Evolutionary conservation across 805 yeast genomes (phyloP).

Genomic region (Grigorovia humatica): DNA sequence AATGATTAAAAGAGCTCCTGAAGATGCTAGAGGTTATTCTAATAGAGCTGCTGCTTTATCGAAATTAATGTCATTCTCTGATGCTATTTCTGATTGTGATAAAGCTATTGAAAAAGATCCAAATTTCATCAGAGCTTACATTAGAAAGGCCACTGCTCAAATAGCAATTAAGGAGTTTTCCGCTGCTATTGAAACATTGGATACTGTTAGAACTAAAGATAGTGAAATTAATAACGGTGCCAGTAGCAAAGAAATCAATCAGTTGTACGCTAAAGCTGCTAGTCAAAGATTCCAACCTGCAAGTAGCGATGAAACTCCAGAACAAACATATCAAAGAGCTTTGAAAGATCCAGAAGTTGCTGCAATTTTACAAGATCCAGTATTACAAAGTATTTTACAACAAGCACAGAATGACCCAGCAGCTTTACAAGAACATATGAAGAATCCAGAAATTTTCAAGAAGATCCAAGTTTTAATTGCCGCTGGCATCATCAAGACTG

Average conservation of each 20-base stretch:
- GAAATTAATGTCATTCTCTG: slow-evolving; percentile 94
- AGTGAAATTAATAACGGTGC: slow-evolving; percentile 49
- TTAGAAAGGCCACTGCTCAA: slow-evolving; percentile 92
- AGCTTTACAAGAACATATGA: slow-evolving; percentile 95
- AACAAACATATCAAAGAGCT: slow-evolving; percentile 85
- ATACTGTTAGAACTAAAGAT: slow-evolving; percentile 69
- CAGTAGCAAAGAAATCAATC: slow-evolving; percentile 67
- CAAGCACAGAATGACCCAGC: slow-evolving; percentile 96
- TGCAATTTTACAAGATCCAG: slow-evolving; percentile 82
- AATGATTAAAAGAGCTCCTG: slow-evolving; percentile 95
- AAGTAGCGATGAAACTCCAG: slow-evolving; percentile 79
- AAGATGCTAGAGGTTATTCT: slow-evolving; percentile 91
- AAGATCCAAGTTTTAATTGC: slow-evolving; percentile 86
- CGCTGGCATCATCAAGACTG: slow-evolving; percentile 92
- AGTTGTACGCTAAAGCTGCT: slow-evolving; percentile 65
- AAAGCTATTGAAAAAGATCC: slow-evolving; percentile 84
- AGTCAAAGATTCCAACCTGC: slow-evolving; percentile 69
- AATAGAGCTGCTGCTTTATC: slow-evolving; percentile 97
- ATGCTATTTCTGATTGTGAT: slow-evolving; percentile 88
- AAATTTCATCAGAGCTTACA: slow-evolving; percentile 82
- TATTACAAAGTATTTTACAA: slow-evolving; percentile 87
- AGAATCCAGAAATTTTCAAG: slow-evolving; percentile 82
- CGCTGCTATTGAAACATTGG: slow-evolving; percentile 71
- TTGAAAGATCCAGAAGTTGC: slow-evolving; percentile 91
- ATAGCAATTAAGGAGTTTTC: slow-evolving; percentile 82